These are phyloP conservation scores for Ascochyta viciae-villosae DNA, from an alignment of 2,329 filamentous ascomycete species.

Conservation along the genomic window DNA sequence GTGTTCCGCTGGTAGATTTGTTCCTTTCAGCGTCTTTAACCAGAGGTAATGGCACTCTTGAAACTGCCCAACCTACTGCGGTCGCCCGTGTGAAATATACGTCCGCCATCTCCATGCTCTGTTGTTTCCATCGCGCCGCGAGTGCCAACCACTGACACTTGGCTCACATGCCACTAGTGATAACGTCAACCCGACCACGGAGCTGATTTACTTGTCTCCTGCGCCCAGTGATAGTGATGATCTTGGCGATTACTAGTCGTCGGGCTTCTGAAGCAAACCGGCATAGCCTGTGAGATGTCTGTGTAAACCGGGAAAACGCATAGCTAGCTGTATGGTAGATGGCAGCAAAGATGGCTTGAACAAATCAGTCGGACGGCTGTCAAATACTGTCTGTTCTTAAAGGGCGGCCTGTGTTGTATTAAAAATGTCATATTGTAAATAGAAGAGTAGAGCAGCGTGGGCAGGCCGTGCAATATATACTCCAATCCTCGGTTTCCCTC, in stretches of 20 bases:
- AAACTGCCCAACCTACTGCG: neutral
- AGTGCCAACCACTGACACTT: slow-evolving; percentile 11
- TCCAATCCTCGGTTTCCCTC: neutral
- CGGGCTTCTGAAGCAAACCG: slow-evolving; percentile 3
- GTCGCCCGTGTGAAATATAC: no score
- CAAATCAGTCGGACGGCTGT: neutral
- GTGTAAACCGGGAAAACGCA: neutral
- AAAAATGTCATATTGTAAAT: neutral
- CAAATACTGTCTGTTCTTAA: neutral
- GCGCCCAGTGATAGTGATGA: slow-evolving; percentile 16
- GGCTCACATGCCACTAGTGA: slow-evolving; percentile 17
- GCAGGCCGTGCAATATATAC: neutral
- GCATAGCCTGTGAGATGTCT: neutral
- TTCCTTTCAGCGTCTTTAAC: neutral
- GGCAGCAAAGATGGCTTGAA: neutral
- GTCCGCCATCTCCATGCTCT: neutral
- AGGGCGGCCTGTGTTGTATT: neutral
- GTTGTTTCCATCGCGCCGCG: neutral
- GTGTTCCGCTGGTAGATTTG: neutral
- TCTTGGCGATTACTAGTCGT: slow-evolving; percentile 5
- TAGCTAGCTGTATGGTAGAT: no score
- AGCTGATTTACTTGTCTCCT: neutral
- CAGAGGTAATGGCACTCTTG: neutral
- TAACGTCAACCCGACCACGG: slow-evolving; percentile 7
- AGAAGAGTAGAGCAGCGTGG: neutral